These are phyloP conservation scores for Paraconiothyrium sp. DNA, from an alignment of 2,329 filamentous ascomycete species.

Conservation along the genomic window DNA sequence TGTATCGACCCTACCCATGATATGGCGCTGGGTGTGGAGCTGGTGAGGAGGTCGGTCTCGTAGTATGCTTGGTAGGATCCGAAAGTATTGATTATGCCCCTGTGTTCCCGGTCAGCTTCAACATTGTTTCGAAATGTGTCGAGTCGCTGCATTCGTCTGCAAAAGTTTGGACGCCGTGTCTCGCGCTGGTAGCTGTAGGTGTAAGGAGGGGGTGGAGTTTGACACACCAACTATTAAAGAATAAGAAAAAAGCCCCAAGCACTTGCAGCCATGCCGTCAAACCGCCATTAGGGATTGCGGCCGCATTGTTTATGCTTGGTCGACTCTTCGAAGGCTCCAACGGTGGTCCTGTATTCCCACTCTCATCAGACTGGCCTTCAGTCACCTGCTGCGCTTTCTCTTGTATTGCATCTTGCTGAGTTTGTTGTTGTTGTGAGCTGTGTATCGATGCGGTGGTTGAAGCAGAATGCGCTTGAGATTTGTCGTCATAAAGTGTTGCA, in stretches of 20 bases:
- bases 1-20: constrained; percentile 62
- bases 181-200: not conserved
- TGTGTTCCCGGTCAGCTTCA: constrained; percentile 22
- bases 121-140: not conserved
- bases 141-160: not conserved
- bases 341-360: constrained; percentile 6
- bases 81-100: constrained; percentile 59
- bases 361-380: constrained; percentile 10
- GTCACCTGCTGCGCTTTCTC: constrained; percentile 5
- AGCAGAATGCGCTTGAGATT: constrained; percentile 15
- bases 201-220: not conserved
- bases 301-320: constrained; percentile 53
- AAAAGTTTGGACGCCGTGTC: not conserved
- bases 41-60: constrained; percentile 51
- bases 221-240: constrained; percentile 59
- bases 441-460: constrained; percentile 1
- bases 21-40: constrained; percentile 55
- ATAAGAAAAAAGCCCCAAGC: constrained; percentile 57
- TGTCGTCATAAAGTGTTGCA: constrained; percentile 28
- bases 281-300: constrained; percentile 58
- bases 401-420: constrained; percentile 2
- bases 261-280: constrained; percentile 60
- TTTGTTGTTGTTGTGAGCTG: constrained; percentile 2
- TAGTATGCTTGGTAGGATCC: constrained; percentile 62
- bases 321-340: constrained; percentile 35